Conservation (phyloP, 768 basidiomycete genomes). For the Jaapia argillacea region DNA sequence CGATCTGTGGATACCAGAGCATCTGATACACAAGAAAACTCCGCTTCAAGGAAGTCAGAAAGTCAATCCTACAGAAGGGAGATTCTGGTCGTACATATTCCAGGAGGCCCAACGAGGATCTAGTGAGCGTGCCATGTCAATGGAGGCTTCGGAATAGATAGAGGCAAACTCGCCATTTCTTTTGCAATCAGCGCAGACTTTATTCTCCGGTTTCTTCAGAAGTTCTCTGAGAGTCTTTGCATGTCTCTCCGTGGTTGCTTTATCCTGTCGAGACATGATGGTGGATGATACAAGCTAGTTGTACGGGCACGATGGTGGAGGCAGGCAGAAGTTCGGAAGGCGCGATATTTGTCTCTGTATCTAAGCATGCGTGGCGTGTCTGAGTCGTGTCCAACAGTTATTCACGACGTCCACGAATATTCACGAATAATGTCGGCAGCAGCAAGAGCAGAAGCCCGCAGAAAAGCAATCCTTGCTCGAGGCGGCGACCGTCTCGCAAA, state of each 20-base stretch:
- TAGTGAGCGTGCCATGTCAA: slow-evolving; percentile 18
- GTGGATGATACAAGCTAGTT: slow-evolving; percentile 3
- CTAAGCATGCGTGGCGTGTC: slow-evolving; percentile 11
- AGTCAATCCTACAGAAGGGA: not conserved
- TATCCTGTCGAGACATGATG: slow-evolving; percentile 56
- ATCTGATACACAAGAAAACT: slow-evolving; percentile 92
- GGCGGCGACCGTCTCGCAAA: slow-evolving; percentile 70
- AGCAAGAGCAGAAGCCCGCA: slow-evolving; percentile 68
- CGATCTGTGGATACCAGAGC: slow-evolving; percentile 93
- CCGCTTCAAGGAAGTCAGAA: slow-evolving; percentile 39
- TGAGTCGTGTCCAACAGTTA: slow-evolving; percentile 3
- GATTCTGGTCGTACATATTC: slow-evolving; percentile 62
- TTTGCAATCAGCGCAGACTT: slow-evolving; percentile 93
- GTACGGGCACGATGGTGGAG: not conserved
- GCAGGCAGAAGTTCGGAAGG: not conserved
- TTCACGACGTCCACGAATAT: slow-evolving; percentile 12
- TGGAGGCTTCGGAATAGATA: not conserved
- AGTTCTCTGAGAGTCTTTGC: slow-evolving; percentile 75
- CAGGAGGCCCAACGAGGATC: slow-evolving; percentile 98
- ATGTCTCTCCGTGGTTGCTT: slow-evolving; percentile 74
- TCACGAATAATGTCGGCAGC: slow-evolving; percentile 40
- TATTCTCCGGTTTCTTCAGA: slow-evolving; percentile 86
- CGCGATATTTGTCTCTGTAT: not conserved
- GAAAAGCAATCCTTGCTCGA: slow-evolving; percentile 65
- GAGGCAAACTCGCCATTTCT: slow-evolving; percentile 64